These are phyloP conservation scores for Erythrophleum fordii DNA, from an alignment of 306 rosid genomes.

Conservation along the genomic window DNA sequence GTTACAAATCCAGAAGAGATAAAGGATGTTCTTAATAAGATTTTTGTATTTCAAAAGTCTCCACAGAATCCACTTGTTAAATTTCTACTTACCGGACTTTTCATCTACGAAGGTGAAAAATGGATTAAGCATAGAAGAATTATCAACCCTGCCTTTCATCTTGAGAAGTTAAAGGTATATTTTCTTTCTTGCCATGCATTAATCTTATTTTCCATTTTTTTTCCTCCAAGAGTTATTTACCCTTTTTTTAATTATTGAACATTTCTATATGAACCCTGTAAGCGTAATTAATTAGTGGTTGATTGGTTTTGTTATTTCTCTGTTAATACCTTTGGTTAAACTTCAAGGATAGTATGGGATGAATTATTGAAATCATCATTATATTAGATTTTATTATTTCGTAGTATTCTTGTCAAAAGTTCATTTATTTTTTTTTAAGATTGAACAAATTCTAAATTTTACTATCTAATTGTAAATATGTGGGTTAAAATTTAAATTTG, in stretches of 20 bases:
- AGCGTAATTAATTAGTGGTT: too few species aligned
- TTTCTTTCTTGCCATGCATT: background rate
- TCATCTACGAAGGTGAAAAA: slow-evolving; percentile 37
- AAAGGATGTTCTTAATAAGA: slow-evolving; percentile 37
- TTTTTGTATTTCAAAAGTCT: slow-evolving; percentile 7
- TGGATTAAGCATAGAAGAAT: slow-evolving; percentile 54
- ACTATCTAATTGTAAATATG: too few species aligned
- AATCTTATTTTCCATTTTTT: too few species aligned
- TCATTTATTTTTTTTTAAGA: too few species aligned
- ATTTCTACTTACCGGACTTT: slow-evolving; percentile 28
- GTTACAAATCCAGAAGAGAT: slow-evolving; percentile 45
- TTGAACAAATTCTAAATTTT: too few species aligned
- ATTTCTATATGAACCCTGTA: background rate
- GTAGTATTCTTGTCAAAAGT: too few species aligned
- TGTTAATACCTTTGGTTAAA: too few species aligned
- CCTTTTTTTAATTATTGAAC: background rate
- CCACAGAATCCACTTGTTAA: slow-evolving; percentile 9
- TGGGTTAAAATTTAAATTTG: background rate
- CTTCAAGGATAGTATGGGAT: too few species aligned
- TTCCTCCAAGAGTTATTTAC: background rate
- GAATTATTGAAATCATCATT: too few species aligned
- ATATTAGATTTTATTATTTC: too few species aligned
- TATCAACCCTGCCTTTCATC: slow-evolving; percentile 50
- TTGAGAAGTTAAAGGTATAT: slow-evolving; percentile 53
- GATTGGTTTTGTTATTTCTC: too few species aligned